Base-by-base conservation (phyloP, 2,329 filamentous ascomycete genomes). In the Penicillium sp. region DNA sequence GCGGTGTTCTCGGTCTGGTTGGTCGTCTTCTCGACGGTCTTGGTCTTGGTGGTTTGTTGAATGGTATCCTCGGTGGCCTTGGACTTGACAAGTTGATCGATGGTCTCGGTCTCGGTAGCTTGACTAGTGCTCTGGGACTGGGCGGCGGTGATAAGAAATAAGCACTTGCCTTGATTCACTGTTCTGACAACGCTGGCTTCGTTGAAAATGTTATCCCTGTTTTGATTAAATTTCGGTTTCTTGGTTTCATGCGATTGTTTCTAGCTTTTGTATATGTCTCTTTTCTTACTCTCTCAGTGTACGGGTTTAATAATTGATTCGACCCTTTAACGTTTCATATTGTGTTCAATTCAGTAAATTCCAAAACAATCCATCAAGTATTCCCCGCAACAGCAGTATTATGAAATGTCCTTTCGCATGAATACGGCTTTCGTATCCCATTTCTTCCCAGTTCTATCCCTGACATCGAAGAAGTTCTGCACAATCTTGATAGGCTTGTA, bases 1-100 rank as follows among this genome's bases (percentile, higher is more conserved):
- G 79, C 46, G 91, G 92, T 70, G 91, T 96, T 0, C 79, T 96
- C 6, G 88, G 88, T 39, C 81, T 96, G 1, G 90, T 96, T 18
- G 91, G 90, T 50, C 86, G 85, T 66, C 76, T 95, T 65, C 81
- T 94, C 52, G 86, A 87, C 62, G 89, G 88, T 5, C 83, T 96
- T 25, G 91, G 91, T 51, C 82, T 96, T 1, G 91, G 91, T 53
- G 87, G 88, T 14, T 71, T 96, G 0, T 82, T 96, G 61, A 89
- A 92, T 57, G 85, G 86, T 44, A 76, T 95, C 3, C 81, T 96
- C 14, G 83, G 84, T 7, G 81, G 87, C 2, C 80, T 96, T 25
- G 91, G 91, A 5, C 73, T 86, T 18, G 79, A 80, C 30, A 76
- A 74, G 41, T 55, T 83, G 28, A 69, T 76, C 6, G 75, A 77